Evolutionary conservation across 176 grass and related monocot species (phyloP).

Genomic region (Aegilops longissima): DNA sequence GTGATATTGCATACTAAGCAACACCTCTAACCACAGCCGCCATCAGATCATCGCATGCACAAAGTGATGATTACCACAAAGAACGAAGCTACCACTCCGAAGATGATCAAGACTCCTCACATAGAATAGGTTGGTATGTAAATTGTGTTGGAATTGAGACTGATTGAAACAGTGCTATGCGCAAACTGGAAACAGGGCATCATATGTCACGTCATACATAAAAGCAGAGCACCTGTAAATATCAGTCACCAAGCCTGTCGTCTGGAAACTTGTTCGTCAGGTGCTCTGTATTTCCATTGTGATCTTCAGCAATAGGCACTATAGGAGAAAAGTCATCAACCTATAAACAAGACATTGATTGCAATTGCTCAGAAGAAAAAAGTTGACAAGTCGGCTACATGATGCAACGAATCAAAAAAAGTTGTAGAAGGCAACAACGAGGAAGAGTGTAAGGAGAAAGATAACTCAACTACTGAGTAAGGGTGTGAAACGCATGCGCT

Average conservation of each 20-base stretch:
- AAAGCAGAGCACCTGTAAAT: background rate
- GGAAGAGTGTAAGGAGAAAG: background rate
- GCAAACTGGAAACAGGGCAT: background rate
- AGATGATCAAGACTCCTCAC: background rate
- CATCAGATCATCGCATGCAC: background rate
- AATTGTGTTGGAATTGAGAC: background rate
- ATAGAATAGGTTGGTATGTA: background rate
- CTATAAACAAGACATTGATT: background rate
- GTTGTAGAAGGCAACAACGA: background rate
- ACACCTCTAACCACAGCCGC: background rate
- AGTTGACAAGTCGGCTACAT: background rate
- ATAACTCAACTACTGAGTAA: conserved; percentile 7
- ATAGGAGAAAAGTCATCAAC: background rate
- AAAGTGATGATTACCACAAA: background rate
- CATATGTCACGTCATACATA: background rate
- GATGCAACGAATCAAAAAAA: background rate
- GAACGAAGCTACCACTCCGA: background rate
- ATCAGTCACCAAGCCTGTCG: background rate
- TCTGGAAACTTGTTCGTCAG: background rate
- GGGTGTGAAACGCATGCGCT: background rate
- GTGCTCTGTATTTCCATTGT: background rate
- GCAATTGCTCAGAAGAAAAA: background rate
- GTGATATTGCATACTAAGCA: background rate
- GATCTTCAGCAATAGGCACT: background rate
- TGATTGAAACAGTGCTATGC: background rate